Evolutionary conservation across 768 basidiomycete species (phyloP), one percentile per base, ranked within the genome.

Genomic region (Pleurotus tuber-regium): DNA sequence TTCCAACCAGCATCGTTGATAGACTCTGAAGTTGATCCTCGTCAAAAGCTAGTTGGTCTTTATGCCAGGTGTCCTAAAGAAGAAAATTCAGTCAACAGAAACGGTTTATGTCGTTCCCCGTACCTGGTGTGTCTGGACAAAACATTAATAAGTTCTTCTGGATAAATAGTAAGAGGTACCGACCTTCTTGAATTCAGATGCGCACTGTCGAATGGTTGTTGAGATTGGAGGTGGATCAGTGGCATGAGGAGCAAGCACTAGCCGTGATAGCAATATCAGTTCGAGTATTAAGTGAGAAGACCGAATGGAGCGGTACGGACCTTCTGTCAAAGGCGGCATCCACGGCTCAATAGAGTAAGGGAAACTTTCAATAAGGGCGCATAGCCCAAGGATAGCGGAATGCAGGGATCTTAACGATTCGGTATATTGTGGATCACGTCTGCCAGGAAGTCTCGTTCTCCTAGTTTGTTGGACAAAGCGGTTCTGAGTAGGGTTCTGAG

Each of bases 321-420:
- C 79, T 74, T 90, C 88, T 29, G 87, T 88, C 47, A 91, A 74
- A 16, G 86, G 72, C 25, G 88, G 88, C 79, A 96, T 84, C 87
- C 93, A 98, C 39, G 84, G 77, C 60, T 96, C 95, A 2, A 97
- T 89, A 9, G 93, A 92, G 71, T 96, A 97, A 10, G 95, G 95
- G 68, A 89, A 89, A 52, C 94, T 95, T 64, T 92, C 90, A 44
- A 98, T 81, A 39, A 98, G 76, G 8, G 95, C 90, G 59, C 90
- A 91, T 46, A 94, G 76, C 25, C 95, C 95, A 43, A 98, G 79
- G 48, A 98, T 87, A 4, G 90, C 93, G 25, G 90, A 90, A 64
- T 97, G 93, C 51, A 95, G 74, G 42, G 78, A 76, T 40, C 84
- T 80, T 57, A 94, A 64, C 10, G 82, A 76, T 50, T 84, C 82